Base-by-base conservation (phyloP, 2,329 filamentous ascomycete genomes). In the Beauveria medogensis region DNA sequence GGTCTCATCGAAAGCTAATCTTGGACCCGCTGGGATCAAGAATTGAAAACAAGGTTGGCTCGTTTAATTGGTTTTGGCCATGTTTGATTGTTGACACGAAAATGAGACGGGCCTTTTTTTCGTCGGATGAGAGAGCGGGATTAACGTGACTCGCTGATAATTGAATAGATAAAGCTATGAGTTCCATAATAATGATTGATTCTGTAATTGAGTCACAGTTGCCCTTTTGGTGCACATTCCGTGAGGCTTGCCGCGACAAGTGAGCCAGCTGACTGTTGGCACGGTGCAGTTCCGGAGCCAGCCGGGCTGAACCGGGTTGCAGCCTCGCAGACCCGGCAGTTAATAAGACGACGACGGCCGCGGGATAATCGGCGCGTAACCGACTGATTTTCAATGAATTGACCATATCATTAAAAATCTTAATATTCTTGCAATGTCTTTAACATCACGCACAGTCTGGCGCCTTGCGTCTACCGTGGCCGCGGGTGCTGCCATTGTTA, bases 201-300 rank as follows among this genome's bases (percentile, higher is more conserved):
- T 22, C 22, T 37, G 26, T 44, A 59, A 37, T 46, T 59, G 56
- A 59, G 56, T 59, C 56, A 59, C 24, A 52, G 20, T 44, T 52
- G 56, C 56, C 56, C 10, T 26, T 28, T 59, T 59, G 9, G 55
- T 34, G 34, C 34, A 12, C 3, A 22, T 59, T 43, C 46, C 46
- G 24, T 6, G 18, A 51, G 6, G 47, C 37, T 43, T 30, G 37
- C 37, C 26, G 34, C 34, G 47, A 8, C 14, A 52, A 44, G 37
- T 26, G 40, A 24, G 37, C 56, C 56, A 52, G 47, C 34, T 59
- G 56, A 59, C 56, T n/a, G 7, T 14, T 34, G 12, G 18, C 47
- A 37, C 47, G 34, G n/a, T 52, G 7, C 20, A 34, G 22, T 44
- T 34, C 56, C 56, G 56, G 56, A 40, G 2, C 34, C 8, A 3